Conservation (phyloP, 2,329 filamentous ascomycete genomes). For the Cryphonectria nitschkei region DNA sequence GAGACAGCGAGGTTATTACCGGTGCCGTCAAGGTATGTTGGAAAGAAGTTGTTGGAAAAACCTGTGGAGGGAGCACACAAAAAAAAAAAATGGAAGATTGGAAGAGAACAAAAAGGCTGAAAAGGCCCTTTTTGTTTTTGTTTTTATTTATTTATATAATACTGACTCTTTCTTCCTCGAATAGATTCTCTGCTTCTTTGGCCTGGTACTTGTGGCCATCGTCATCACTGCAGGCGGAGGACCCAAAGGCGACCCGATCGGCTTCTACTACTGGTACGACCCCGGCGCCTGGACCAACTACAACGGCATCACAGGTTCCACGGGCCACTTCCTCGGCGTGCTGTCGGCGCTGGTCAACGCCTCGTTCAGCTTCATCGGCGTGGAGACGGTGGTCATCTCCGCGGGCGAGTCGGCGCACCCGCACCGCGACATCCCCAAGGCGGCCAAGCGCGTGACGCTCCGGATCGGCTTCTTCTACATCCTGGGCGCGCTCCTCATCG, state of each 20-base stretch:
- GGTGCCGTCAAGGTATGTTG: constrained; percentile 24
- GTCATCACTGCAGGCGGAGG: constrained; percentile 31
- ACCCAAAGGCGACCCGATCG: constrained; percentile 29
- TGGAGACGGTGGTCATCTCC: constrained; percentile 30
- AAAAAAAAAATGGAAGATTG: too few species aligned
- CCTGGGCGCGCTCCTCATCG: constrained; percentile 30
- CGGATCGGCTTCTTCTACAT: constrained; percentile 32
- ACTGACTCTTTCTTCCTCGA: neutral
- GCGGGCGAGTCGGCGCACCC: constrained; percentile 30
- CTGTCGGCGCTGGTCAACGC: constrained; percentile 31
- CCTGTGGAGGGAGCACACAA: too few species aligned
- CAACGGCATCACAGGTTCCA: constrained; percentile 30
- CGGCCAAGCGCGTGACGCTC: constrained; percentile 29
- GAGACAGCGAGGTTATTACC: constrained; percentile 24
- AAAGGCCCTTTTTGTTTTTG: too few species aligned
- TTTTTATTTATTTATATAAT: neutral
- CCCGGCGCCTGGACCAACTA: constrained; percentile 31
- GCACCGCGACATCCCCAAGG: constrained; percentile 31
- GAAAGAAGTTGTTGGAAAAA: too few species aligned
- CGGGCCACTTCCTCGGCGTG: constrained; percentile 30
- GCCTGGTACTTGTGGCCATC: constrained; percentile 30
- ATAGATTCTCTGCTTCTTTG: constrained; percentile 29
- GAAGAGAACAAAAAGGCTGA: too few species aligned
- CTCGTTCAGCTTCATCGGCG: constrained; percentile 28
- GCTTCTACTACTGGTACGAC: constrained; percentile 31